Conservation (phyloP, 768 basidiomycete species). For the Lactarius trivialis region DNA sequence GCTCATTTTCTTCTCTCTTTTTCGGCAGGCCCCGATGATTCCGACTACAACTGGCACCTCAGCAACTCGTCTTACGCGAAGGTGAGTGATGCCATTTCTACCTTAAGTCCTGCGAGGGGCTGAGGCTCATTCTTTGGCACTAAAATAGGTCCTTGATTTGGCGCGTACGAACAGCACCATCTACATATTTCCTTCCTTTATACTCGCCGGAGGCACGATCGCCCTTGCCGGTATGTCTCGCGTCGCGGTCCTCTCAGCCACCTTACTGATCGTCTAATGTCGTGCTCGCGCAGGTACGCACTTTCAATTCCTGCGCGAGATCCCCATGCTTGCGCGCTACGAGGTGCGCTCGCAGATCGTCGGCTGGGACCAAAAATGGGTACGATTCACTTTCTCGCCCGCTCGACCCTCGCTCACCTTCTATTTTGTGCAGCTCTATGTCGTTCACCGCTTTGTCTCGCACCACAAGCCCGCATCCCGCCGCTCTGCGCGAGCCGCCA, state of each 20-base stretch:
- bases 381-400: slow-evolving; percentile 28
- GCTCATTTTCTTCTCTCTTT: neutral
- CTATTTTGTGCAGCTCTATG: slow-evolving; percentile 42
- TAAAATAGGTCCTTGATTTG: slow-evolving; percentile 29
- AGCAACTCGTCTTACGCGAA: slow-evolving; percentile 81
- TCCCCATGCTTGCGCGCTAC: slow-evolving; percentile 53
- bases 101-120: no score
- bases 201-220: slow-evolving; percentile 54
- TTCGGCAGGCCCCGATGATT: slow-evolving; percentile 56
- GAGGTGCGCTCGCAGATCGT: slow-evolving; percentile 53
- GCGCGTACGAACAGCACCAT: slow-evolving; percentile 43
- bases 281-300: slow-evolving; percentile 41
- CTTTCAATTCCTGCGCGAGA: slow-evolving; percentile 64
- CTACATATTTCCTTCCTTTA: slow-evolving; percentile 48
- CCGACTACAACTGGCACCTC: slow-evolving; percentile 67
- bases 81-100: slow-evolving; percentile 31
- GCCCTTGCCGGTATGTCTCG: slow-evolving; percentile 40
- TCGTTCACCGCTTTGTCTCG: slow-evolving; percentile 58
- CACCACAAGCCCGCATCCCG: slow-evolving; percentile 34
- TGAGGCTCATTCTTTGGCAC: neutral
- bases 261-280: neutral
- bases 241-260: no score
- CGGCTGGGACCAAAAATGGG: slow-evolving; percentile 79
- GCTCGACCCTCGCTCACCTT: neutral
- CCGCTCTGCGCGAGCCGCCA: slow-evolving; percentile 30